phyloP scores from a whole-genome alignment of 768 basidiomycete species.

The Mrakia blollopis region DNA sequence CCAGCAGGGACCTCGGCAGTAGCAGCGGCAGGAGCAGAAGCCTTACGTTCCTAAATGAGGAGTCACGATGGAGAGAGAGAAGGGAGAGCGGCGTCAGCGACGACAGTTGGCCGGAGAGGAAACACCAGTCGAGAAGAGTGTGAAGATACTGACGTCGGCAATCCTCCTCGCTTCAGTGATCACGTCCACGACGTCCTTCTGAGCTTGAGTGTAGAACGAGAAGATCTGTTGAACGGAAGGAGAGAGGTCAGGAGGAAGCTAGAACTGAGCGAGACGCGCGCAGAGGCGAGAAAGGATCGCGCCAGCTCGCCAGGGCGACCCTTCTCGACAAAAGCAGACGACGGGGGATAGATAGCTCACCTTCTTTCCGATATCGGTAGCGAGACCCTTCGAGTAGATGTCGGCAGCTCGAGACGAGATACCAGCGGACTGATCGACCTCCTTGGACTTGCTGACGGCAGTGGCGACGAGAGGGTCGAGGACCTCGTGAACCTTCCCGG shows the following conservation, averaged over 20 bases:
- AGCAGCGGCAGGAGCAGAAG: neutral
- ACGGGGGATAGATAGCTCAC: no score
- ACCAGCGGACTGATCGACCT: conserved; percentile 77
- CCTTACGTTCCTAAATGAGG: conserved; percentile 29
- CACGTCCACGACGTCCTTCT: conserved; percentile 84
- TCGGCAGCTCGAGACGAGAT: conserved; percentile 63
- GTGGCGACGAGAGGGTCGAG: conserved; percentile 57
- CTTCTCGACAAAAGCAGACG: no score
- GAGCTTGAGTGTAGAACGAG: conserved; percentile 78
- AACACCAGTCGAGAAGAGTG: neutral
- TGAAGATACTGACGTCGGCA: conserved; percentile 48
- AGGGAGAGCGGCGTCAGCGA: neutral
- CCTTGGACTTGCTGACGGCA: conserved; percentile 53
- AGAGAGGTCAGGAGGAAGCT: neutral
- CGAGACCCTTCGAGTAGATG: conserved; percentile 49
- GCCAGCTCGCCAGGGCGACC: no score
- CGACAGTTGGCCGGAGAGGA: neutral
- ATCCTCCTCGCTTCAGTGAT: conserved; percentile 89
- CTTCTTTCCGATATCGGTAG: conserved; percentile 25
- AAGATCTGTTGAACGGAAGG: conserved; percentile 48
- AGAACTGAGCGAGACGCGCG: no score
- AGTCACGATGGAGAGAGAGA: neutral
- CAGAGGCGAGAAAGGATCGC: no score
- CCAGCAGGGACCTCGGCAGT: neutral
- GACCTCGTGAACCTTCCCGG: conserved; percentile 63